Evolutionary conservation across 139 green algal genomes (phyloP).

Genomic region (Chlamydomonas asymmetrica): DNA sequence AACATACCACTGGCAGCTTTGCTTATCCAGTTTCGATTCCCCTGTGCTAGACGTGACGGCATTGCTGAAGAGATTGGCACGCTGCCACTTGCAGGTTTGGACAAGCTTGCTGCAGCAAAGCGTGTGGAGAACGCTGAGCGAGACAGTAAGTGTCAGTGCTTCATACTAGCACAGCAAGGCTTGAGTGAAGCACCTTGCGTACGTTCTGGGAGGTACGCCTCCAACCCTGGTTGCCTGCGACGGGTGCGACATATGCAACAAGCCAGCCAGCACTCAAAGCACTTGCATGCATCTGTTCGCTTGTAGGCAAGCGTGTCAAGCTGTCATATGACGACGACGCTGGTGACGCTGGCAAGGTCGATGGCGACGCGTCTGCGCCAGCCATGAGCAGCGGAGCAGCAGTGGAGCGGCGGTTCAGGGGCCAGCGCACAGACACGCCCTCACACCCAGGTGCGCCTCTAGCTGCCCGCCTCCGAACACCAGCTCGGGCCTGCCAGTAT

Average conservation of each 20-base stretch:
- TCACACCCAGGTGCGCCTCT: slow-evolving; percentile 63
- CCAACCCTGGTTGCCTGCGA: too few species aligned
- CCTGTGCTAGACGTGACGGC: too few species aligned
- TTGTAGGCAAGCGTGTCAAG: slow-evolving; percentile 44
- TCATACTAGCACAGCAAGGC: slow-evolving; percentile 13
- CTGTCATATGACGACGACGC: slow-evolving; percentile 36
- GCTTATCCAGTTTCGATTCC: too few species aligned
- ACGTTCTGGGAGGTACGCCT: too few species aligned
- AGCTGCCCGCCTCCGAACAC: slow-evolving; percentile 20
- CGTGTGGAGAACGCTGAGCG: slow-evolving; percentile 55
- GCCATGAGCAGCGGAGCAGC: slow-evolving; percentile 5
- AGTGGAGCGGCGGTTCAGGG: slow-evolving; percentile 64
- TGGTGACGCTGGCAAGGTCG: background rate
- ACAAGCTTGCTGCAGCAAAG: slow-evolving; percentile 68
- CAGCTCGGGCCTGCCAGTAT: too few species aligned
- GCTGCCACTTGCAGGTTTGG: slow-evolving; percentile 73
- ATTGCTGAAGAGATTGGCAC: too few species aligned
- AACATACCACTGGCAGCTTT: too few species aligned
- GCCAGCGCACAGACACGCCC: slow-evolving; percentile 77
- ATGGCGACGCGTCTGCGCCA: background rate
- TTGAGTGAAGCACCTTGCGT: too few species aligned
- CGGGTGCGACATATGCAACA: slow-evolving; percentile 1
- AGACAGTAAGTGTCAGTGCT: slow-evolving; percentile 39
- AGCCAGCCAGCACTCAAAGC: background rate
- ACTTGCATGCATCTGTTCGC: background rate